Evolutionary conservation across 2,329 filamentous ascomycete species (phyloP), one percentile per base, ranked within the genome.

Genomic region (Botryosphaeria dothidea): DNA sequence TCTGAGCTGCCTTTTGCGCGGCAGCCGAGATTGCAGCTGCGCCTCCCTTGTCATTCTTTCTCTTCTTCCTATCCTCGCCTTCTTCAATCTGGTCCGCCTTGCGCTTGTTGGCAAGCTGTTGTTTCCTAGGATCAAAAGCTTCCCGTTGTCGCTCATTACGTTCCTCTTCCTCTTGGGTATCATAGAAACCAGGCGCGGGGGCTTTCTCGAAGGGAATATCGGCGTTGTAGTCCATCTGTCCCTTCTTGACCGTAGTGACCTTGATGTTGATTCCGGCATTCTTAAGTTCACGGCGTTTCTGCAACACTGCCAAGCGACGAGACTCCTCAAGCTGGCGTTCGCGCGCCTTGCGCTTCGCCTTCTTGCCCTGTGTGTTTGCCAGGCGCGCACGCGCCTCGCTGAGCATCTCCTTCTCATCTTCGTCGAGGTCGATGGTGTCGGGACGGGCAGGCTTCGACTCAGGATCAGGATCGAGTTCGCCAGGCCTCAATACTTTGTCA

Each of bases 401-500:
- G 73, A 99, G 80, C 95, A 99, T 99, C 80, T 99, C 95, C 82
- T 99, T 98, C 79, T 99, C 95, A 75, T 99, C 95, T 77, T 99
- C 95, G 75, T 99, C 95, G 72, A 99, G 88, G 79, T 99, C 95
- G 75, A 99, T 95, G 5, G 95, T 97, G 78, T 99, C 95, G 43
- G 95, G 95, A 66, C 93, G 86, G 38, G 95, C 95, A 64, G 95
- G 95, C 78, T 97, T 97, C 71, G 91, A 95, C 79, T 99, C 95
- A 9, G 95, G 93, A 73, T 98, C 94, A n/a, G 94, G 93, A 72
- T 99, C 95, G 67, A 97, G 86, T 81, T 99, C 95, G 70, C 95
- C 95, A 5, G 95, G 94, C n/a, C 63, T 61, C 4, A 5, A 31
- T n/a, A 9, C 8, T 4, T 31, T 49, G 57, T 62, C 34, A 62